Percentiles rank a stretch among this genome's conserved stretches.
Evolutionary conservation across 73 alveolate genomes (phyloP).

Genomic region (Diophrys sp.): DNA sequence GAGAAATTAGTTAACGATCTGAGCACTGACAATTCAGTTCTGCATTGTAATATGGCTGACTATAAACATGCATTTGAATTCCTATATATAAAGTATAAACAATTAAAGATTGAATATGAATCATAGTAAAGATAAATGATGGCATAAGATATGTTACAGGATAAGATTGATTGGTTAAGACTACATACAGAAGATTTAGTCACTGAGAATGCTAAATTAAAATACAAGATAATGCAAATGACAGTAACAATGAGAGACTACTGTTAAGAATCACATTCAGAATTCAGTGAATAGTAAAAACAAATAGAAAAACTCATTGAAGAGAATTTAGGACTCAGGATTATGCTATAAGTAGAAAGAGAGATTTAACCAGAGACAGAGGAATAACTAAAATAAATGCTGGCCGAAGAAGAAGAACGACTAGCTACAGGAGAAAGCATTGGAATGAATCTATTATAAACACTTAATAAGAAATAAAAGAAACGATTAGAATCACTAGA

Average conservation of each 20-base stretch:
- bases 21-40: background rate
- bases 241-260: background rate
- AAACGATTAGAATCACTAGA: background rate
- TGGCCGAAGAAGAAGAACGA: too few species aligned
- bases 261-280: background rate
- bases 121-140: background rate
- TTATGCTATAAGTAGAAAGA: too few species aligned
- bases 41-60: background rate
- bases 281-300: too few species aligned
- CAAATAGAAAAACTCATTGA: too few species aligned
- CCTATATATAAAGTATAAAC: too few species aligned
- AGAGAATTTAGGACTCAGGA: too few species aligned
- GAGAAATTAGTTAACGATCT: background rate
- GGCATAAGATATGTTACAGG: background rate
- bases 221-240: background rate
- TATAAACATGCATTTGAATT: background rate
- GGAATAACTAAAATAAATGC: too few species aligned
- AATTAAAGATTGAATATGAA: background rate
- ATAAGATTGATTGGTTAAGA: background rate
- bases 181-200: background rate
- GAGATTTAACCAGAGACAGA: too few species aligned
- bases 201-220: too few species aligned
- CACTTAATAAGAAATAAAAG: background rate
- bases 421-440: too few species aligned
- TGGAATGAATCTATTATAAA: too few species aligned